Base-by-base conservation (phyloP, 2,329 filamentous ascomycete genomes). In the Cadophora gregata region DNA sequence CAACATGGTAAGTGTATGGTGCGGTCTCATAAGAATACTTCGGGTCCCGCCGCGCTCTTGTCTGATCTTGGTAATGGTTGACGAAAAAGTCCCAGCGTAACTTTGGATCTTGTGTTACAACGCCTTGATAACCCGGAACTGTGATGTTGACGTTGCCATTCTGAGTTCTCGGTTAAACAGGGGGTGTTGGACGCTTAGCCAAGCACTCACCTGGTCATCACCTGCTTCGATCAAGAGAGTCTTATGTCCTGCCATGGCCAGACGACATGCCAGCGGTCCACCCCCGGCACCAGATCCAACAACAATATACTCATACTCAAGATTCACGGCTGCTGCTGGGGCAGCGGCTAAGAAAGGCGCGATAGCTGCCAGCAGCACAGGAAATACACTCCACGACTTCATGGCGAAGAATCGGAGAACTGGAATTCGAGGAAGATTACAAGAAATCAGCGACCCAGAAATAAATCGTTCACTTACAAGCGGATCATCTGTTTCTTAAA, bases 141-240 rank as follows among this genome's bases (percentile, higher is more conserved):
- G 63, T 63, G 56, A 64, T 62, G 29, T 81, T 79, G 16, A 51
- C 19, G 27, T 62, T 62, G 25, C 59, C 59, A 16, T 60, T 53
- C 55, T 59, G 36, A 36, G n/a, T 21, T 29, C 27, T n/a, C 6
- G 29, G 25, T 53, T 27, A 53, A 27, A 29, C 16, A 4, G 27
- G 6, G 24, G 9, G 9, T n/a, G 27, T 31, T 14, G 24, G 19
- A n/a, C 29, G 16, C 5, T 53, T n/a, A 16, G 10, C 0, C 4
- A n/a, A 53, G 14, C 27, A 3, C 51, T 53, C 31, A 80, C 81
- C 68, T 85, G 79, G 69, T 86, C 84, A 68, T 84, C 81, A 58
- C 84, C 84, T 42, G 84, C 84, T 70, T 86, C 84, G 27, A 87
- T 80, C 4, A 87, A 78, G 25, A 86, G 80, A 9, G 83, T 82